Evolutionary conservation across 176 grass and related monocot species (phyloP).

Genomic region (Poa pratensis): DNA sequence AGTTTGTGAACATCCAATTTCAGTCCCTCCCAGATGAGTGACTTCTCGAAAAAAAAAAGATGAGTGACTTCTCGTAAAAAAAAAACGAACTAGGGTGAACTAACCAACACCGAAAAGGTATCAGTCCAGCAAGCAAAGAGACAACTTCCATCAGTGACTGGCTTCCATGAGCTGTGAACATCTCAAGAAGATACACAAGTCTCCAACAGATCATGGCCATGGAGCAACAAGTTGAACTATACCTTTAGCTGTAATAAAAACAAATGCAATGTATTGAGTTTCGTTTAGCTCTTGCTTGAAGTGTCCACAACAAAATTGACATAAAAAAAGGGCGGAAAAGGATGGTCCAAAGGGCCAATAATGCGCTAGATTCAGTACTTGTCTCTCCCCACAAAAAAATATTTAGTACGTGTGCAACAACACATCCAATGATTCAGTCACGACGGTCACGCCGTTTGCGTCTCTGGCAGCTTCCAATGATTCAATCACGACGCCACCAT

Average conservation of each 20-base stretch:
- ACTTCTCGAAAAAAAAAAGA: too few relatives aligned
- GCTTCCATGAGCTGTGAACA: too few relatives aligned
- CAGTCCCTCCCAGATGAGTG: too few relatives aligned
- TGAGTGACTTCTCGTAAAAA: too few relatives aligned
- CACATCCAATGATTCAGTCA: slow-evolving; percentile 10
- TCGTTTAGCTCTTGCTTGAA: background rate
- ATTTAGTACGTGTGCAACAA: background rate
- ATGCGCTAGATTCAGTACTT: background rate
- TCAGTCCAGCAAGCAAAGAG: too few relatives aligned
- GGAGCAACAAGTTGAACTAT: background rate
- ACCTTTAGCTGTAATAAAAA: background rate
- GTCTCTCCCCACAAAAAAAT: background rate
- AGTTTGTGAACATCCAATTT: too few relatives aligned
- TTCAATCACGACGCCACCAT: slow-evolving; percentile 15
- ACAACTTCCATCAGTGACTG: too few relatives aligned
- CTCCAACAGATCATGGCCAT: too few relatives aligned
- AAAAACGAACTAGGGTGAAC: too few relatives aligned
- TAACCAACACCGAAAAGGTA: too few relatives aligned
- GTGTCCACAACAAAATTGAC: background rate
- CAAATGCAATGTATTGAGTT: background rate
- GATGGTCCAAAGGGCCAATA: background rate
- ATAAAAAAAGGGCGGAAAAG: background rate
- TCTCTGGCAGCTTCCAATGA: slow-evolving; percentile 7
- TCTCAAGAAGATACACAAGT: too few relatives aligned
- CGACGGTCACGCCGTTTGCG: background rate